phyloP scores from a whole-genome alignment of 2,329 filamentous ascomycete species.

The Claviceps humidiphila region DNA sequence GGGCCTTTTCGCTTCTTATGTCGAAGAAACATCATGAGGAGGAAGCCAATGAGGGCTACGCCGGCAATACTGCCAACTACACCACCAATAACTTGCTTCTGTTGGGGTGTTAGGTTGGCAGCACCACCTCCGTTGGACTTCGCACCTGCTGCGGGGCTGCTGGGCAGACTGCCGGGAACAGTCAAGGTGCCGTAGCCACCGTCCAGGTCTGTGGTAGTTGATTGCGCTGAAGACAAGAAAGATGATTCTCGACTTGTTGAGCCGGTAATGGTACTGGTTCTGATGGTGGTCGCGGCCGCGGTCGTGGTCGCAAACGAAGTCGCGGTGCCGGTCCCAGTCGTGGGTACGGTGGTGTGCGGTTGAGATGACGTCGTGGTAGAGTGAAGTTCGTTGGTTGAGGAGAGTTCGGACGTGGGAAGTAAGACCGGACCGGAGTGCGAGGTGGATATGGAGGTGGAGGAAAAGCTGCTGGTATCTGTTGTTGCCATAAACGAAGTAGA shows the following conservation, averaged over 20 bases:
- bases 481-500: conserved; percentile 2
- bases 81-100: conserved; percentile 37
- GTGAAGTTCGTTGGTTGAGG: not conserved
- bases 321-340: not conserved
- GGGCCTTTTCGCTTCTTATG: conserved; percentile 40
- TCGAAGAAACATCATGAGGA: conserved; percentile 39
- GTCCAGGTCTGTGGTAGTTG: not conserved
- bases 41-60: conserved; percentile 39
- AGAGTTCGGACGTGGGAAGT: not conserved
- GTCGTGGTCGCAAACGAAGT: not conserved
- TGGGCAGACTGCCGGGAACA: not conserved
- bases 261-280: not conserved
- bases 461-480: not conserved
- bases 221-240: not conserved
- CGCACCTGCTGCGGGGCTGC: not conserved
- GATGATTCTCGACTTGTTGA: not conserved
- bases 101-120: conserved; percentile 16
- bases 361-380: not conserved
- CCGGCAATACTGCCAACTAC: conserved; percentile 47
- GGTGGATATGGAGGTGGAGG: conserved; percentile 1
- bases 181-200: conserved; percentile 1
- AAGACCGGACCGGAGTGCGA: not conserved
- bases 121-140: conserved; percentile 6
- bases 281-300: not conserved
- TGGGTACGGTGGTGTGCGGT: not conserved